Conservation (phyloP, 345 rosid species). For the Melaleuca quinquenervia region DNA sequence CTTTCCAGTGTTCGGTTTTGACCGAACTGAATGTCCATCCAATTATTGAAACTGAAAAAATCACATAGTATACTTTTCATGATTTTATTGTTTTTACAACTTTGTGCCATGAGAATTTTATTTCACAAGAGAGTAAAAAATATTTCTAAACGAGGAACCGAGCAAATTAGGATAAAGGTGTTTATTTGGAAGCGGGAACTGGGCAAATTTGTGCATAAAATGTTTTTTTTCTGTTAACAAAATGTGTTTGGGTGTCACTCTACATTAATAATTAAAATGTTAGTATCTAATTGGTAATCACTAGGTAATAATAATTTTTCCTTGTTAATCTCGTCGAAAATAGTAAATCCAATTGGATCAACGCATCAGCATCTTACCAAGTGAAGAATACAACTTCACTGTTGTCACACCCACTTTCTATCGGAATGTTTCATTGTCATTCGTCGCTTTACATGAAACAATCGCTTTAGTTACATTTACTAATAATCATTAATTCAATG, state of each 20-base stretch:
- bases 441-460: not conserved
- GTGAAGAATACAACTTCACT: not conserved
- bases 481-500: not conserved
- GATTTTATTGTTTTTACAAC: not conserved
- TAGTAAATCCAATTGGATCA: not conserved
- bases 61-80: not conserved
- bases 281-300: not conserved
- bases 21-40: not conserved
- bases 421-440: not conserved
- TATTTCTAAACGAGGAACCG: not conserved
- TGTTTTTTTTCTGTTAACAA: not conserved
- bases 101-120: not conserved
- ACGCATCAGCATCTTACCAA: not conserved
- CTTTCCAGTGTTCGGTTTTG: not conserved
- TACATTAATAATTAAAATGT: not conserved
- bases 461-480: not conserved
- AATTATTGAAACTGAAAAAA: not conserved
- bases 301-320: not conserved
- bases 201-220: not conserved
- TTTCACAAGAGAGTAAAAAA: not conserved
- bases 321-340: not conserved
- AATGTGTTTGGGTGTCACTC: not conserved
- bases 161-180: not conserved
- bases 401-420: not conserved
- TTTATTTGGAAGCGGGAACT: not conserved